These are phyloP conservation scores for Backusella morwellensis DNA, from an alignment of 192 early-diverging fungal genomes.

Conservation along the genomic window DNA sequence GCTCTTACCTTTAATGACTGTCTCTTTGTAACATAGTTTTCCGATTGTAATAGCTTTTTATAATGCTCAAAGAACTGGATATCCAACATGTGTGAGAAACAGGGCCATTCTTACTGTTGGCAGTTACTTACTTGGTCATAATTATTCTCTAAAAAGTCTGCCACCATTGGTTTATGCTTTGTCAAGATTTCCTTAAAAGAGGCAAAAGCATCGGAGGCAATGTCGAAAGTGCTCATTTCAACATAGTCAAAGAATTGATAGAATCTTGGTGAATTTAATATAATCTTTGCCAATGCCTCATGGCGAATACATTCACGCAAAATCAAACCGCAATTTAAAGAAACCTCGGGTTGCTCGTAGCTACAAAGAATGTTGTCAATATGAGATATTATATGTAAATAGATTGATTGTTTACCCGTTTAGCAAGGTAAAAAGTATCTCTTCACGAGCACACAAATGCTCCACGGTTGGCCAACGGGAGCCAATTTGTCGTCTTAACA, in stretches of 20 bases:
- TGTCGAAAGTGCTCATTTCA: slow-evolving; percentile 96
- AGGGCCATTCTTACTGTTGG: background rate
- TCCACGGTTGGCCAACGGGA: slow-evolving; percentile 95
- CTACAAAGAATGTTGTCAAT: slow-evolving; percentile 34
- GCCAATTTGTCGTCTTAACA: slow-evolving; percentile 92
- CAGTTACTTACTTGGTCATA: slow-evolving; percentile 70
- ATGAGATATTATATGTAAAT: background rate
- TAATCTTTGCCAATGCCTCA: slow-evolving; percentile 83
- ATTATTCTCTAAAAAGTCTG: slow-evolving; percentile 82
- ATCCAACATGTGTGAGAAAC: background rate
- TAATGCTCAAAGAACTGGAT: slow-evolving; percentile 84
- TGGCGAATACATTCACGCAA: slow-evolving; percentile 95
- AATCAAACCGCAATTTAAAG: slow-evolving; percentile 97
- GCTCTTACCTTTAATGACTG: slow-evolving; percentile 92
- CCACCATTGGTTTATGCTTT: slow-evolving; percentile 90
- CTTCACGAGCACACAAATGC: slow-evolving; percentile 83
- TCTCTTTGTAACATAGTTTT: slow-evolving; percentile 97
- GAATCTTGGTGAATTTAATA: slow-evolving; percentile 83
- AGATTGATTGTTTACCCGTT: slow-evolving; percentile 57
- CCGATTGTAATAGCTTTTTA: slow-evolving; percentile 78
- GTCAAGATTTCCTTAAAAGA: slow-evolving; percentile 97
- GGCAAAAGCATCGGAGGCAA: slow-evolving; percentile 96
- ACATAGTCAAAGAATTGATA: slow-evolving; percentile 96
- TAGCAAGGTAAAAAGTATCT: slow-evolving; percentile 80
- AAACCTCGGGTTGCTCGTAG: slow-evolving; percentile 95